Base-by-base conservation (phyloP, 1,139 yeast genomes). In the Kodamaea fungicola region DNA sequence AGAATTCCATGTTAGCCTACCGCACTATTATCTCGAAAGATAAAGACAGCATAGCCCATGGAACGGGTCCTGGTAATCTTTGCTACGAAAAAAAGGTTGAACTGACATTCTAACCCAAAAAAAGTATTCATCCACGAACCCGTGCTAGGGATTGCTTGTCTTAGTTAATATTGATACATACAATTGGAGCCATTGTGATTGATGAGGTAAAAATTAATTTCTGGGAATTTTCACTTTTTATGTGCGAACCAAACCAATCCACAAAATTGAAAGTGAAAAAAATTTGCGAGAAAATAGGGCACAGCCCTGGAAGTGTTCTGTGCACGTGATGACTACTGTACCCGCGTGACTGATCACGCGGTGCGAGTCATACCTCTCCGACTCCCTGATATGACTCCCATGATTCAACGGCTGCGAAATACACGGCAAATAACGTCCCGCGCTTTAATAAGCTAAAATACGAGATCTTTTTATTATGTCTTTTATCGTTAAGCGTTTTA, bases 151-250 rank as follows among this genome's bases (percentile, higher is more conserved):
- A 44, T 37, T 38, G 43, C 48, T 43, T 39, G 34, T 32, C 32
- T 44, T 39, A 39, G 37, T 41, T 33, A 31, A 32, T 37, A 21
- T 27, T 33, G 28, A 64, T 67, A 83, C 92, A 67, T 83, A 83
- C 92, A 67, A 82, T 82, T 80, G 94, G 94, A 78, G 94, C 94
- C 94, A 83, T 83, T 76, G 61, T 76, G 51, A 42, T 39, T 34
- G 41, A 35, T 32, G 41, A 41, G 40, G 39, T 36, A 36, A 34
- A 37, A 33, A 41, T 38, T 32, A 13, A 16, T 16, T 16, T 16
- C 3, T 5, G 19, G 19, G 19, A 16, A 16, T 16, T 16, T 16
- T 16, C 19, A 16, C 19, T 16, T 16, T 16, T 16, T 16, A 16
- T 16, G 19, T 16, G 19, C 19, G 19, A 16, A 16, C 19, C 5